A percentile compares a stretch with the other conserved stretches of the same genome.
Conservation (phyloP, 352 stramenopile genomes). For the Globisporangium splendens region DNA sequence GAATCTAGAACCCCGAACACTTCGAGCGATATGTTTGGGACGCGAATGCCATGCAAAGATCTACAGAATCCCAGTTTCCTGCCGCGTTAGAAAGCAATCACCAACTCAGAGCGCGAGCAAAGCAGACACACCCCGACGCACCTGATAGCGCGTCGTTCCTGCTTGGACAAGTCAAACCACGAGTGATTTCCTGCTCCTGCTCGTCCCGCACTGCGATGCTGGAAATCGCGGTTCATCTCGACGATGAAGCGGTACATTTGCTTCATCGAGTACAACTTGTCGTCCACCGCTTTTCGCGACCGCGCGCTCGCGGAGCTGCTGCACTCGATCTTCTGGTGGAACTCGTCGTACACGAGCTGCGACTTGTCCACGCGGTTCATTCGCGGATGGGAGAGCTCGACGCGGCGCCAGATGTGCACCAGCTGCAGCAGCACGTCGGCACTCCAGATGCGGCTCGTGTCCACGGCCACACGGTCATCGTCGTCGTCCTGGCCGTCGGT, state of each 20-base stretch:
- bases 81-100: neutral
- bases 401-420: conserved; percentile 48
- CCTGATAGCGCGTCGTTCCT: conserved; percentile 48
- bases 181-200: conserved; percentile 21
- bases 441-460: conserved; percentile 54
- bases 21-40: conserved; percentile 54
- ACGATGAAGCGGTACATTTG: conserved; percentile 75
- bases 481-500: neutral
- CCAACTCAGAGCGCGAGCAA: too few species aligned
- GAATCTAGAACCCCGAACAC: conserved; percentile 55
- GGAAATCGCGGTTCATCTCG: conserved; percentile 49
- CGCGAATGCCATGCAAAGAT: conserved; percentile 47
- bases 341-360: conserved; percentile 51
- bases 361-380: conserved; percentile 35
- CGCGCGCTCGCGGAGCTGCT: conserved; percentile 18
- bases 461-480: conserved; percentile 14
- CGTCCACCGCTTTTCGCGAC: conserved; percentile 56
- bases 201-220: conserved; percentile 11
- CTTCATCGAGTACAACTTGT: conserved; percentile 67
- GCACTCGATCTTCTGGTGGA: conserved; percentile 38
- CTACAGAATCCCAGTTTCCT: conserved; percentile 1
- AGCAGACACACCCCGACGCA: too few species aligned
- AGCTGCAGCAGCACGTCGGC: conserved; percentile 49
- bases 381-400: conserved; percentile 31
- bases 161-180: conserved; percentile 60